A percentile compares a stretch with the other conserved stretches of the same genome.
phyloP scores from a whole-genome alignment of 2,329 filamentous ascomycete genomes.

The Epichloe gansuensis region DNA sequence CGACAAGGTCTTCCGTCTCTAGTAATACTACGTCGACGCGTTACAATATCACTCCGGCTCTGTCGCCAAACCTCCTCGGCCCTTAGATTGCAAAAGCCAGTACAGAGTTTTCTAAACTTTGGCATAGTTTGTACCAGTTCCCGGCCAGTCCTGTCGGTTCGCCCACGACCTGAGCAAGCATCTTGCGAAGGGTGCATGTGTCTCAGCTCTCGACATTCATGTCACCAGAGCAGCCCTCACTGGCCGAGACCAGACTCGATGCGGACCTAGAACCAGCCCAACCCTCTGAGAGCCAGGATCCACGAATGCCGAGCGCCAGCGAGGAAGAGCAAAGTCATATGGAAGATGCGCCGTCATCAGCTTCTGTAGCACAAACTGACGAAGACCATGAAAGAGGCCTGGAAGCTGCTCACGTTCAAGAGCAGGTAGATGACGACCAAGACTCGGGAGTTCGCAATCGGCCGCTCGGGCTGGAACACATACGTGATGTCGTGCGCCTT shows the following conservation, averaged over 20 bases:
- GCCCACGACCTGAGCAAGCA: background rate
- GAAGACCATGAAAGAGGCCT: no score
- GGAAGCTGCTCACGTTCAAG: background rate
- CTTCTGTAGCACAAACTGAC: background rate
- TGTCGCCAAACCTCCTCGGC: background rate
- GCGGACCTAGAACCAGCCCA: slow-evolving; percentile 2
- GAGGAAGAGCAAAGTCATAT: background rate
- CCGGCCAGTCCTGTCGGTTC: no score
- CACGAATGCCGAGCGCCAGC: background rate
- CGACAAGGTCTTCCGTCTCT: background rate
- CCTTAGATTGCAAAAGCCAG: no score
- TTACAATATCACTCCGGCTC: background rate
- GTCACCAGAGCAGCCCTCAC: slow-evolving; percentile 6
- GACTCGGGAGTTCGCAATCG: background rate
- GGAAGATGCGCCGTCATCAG: background rate
- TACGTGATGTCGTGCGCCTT: slow-evolving; percentile 43
- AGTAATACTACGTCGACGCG: background rate
- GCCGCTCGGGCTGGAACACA: slow-evolving; percentile 3
- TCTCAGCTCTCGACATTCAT: slow-evolving; percentile 5
- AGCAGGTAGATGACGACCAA: background rate
- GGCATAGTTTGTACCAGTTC: background rate
- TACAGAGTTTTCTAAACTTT: background rate
- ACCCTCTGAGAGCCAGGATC: background rate
- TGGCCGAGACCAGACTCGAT: slow-evolving; percentile 4
- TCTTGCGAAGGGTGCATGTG: background rate